Conservation (phyloP, 176 grass and related monocot species). For the Phoenix roebelenii region DNA sequence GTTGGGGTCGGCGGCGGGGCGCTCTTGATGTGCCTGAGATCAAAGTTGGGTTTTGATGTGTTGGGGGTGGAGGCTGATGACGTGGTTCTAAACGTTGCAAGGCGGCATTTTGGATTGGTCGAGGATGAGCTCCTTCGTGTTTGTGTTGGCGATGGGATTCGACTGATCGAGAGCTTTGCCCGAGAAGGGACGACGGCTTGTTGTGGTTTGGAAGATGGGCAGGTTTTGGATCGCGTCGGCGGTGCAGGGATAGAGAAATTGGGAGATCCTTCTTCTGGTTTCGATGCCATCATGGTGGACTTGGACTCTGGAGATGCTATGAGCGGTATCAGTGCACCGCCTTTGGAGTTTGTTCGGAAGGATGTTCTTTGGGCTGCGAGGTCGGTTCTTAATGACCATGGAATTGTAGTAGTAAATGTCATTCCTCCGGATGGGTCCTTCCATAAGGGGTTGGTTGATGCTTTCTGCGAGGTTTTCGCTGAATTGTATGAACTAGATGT, state of each 20-base stretch:
- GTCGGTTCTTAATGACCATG: constrained; percentile 30
- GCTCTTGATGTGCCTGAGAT: constrained; percentile 52
- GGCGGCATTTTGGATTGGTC: constrained; percentile 57
- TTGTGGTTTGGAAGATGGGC: too few relatives aligned
- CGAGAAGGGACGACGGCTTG: too few relatives aligned
- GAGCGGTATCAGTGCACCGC: constrained; percentile 52
- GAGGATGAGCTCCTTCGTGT: constrained; percentile 58
- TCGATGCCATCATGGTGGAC: constrained; percentile 60
- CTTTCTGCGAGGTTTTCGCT: constrained; percentile 37
- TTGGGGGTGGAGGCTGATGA: constrained; percentile 52
- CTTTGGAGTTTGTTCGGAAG: constrained; percentile 48
- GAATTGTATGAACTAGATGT: constrained; percentile 73
- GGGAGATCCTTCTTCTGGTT: constrained; percentile 18
- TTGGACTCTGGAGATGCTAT: constrained; percentile 63
- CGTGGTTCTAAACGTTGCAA: constrained; percentile 49
- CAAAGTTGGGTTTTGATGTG: constrained; percentile 49
- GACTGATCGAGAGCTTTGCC: constrained; percentile 28
- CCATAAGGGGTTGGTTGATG: constrained; percentile 42
- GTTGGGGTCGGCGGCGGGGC: constrained; percentile 71
- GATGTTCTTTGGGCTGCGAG: constrained; percentile 32
- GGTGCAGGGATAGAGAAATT: not conserved
- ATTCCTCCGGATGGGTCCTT: constrained; percentile 59
- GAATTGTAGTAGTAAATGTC: constrained; percentile 65
- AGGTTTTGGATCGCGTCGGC: too few relatives aligned
- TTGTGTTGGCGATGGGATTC: constrained; percentile 53